phyloP scores from a whole-genome alignment of 352 stramenopile genomes.

The Phytopythium montanum region DNA sequence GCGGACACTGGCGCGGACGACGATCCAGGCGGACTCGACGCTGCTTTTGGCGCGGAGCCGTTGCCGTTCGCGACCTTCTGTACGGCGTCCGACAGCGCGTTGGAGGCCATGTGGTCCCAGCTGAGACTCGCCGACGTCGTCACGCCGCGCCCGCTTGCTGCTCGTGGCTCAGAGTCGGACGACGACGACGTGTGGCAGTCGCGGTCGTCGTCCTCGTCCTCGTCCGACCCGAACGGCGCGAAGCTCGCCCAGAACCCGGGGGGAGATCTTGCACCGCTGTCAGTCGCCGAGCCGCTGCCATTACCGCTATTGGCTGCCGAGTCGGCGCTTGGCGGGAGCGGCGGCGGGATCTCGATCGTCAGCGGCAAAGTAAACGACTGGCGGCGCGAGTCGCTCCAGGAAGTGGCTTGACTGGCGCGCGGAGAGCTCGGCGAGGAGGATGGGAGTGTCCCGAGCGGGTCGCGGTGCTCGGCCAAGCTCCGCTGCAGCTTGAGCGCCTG shows the following conservation, averaged over 20 bases:
- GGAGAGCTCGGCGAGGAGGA: slow-evolving; percentile 4
- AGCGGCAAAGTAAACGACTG: slow-evolving; percentile 14
- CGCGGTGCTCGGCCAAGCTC: slow-evolving; percentile 16
- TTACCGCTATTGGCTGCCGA: slow-evolving; percentile 6
- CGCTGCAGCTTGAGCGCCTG: slow-evolving; percentile 30
- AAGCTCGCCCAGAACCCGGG: slow-evolving; percentile 79
- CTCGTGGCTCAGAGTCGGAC: slow-evolving; percentile 2
- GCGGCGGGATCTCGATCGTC: slow-evolving; percentile 41
- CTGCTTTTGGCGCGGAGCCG: slow-evolving; percentile 13
- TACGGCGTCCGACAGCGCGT: slow-evolving; percentile 43
- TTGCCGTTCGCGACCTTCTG: slow-evolving; percentile 23
- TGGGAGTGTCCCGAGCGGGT: slow-evolving; percentile 3
- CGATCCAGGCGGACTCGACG: neutral
- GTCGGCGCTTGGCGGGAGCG: slow-evolving; percentile 1
- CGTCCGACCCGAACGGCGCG: slow-evolving; percentile 60
- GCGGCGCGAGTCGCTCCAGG: neutral
- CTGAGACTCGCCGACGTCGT: slow-evolving; percentile 17
- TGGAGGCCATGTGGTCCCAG: slow-evolving; percentile 61
- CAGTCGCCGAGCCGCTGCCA: slow-evolving; percentile 21
- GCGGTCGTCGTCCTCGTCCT: slow-evolving; percentile 45
- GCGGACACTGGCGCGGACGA: neutral
- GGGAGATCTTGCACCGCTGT: slow-evolving; percentile 52
- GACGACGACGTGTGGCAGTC: slow-evolving; percentile 17
- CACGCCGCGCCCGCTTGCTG: neutral
- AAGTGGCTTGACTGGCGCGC: neutral